phyloP scores from a whole-genome alignment of 257 asterid species.

The Verbascum thapsus region DNA sequence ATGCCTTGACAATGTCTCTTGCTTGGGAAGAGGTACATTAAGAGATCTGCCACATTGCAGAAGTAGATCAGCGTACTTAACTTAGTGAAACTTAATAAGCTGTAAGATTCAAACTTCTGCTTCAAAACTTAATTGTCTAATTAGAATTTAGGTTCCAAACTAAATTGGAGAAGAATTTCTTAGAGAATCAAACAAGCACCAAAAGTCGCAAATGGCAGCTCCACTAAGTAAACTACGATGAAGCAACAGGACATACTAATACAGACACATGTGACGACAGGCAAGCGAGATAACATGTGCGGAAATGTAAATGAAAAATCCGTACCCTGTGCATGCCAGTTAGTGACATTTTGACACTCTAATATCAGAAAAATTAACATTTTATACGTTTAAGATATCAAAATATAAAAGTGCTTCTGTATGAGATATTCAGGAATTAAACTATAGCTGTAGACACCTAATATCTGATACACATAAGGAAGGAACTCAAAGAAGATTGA shows the following conservation, averaged over 20 bases:
- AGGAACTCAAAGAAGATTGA: neutral
- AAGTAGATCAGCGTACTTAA: conserved; percentile 23
- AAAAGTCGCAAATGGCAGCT: conserved; percentile 25
- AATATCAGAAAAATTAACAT: neutral
- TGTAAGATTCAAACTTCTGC: conserved; percentile 18
- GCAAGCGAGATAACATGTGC: conserved; percentile 31
- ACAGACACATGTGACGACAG: conserved; percentile 23
- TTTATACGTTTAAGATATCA: conserved; percentile 1
- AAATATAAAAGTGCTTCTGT: neutral
- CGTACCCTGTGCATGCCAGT: neutral
- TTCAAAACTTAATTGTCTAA: conserved; percentile 8
- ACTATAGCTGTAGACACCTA: neutral
- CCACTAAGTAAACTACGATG: conserved; percentile 20
- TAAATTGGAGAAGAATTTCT: conserved; percentile 25
- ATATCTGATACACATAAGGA: conserved; percentile 15
- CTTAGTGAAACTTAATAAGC: conserved; percentile 21
- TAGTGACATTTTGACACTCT: conserved; percentile 8
- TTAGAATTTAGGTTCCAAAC: conserved; percentile 23
- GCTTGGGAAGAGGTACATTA: conserved; percentile 77
- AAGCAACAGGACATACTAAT: conserved; percentile 22
- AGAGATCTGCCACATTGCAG: conserved; percentile 59
- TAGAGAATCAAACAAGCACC: conserved; percentile 24
- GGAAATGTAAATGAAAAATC: neutral
- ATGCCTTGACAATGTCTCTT: conserved; percentile 92
- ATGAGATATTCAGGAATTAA: neutral